A percentile compares a stretch with the other conserved stretches of the same genome.
These are phyloP conservation scores for Singerocomus rubriflavus DNA, from an alignment of 1,284 basidiomycete species.

Conservation along the genomic window DNA sequence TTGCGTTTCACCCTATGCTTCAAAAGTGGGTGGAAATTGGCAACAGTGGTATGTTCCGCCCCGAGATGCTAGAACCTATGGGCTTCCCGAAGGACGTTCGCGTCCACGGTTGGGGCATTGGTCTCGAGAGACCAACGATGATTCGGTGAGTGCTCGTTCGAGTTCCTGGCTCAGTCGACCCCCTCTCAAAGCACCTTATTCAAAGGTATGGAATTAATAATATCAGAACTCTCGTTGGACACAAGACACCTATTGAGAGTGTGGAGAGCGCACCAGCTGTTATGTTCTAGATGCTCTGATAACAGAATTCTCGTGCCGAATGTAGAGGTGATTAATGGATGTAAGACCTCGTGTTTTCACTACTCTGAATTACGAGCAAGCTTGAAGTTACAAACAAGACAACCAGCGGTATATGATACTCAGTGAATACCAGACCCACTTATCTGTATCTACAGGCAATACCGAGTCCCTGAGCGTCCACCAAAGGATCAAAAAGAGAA, in stretches of 20 bases:
- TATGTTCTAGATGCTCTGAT: slow-evolving; percentile 57
- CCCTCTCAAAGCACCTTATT: slow-evolving; percentile 6
- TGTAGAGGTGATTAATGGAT: slow-evolving; percentile 5
- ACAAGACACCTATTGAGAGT: slow-evolving; percentile 90
- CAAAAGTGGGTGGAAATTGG: slow-evolving; percentile 96
- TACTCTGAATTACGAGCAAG: neutral
- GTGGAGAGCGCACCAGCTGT: slow-evolving; percentile 91
- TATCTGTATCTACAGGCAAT: neutral
- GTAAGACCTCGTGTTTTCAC: slow-evolving; percentile 1
- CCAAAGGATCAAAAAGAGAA: slow-evolving; percentile 64
- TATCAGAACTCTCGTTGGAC: slow-evolving; percentile 94
- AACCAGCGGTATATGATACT: slow-evolving; percentile 6
- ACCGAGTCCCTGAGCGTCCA: neutral
- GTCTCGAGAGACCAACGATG: slow-evolving; percentile 98
- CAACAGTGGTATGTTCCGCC: slow-evolving; percentile 98
- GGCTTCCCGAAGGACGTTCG: slow-evolving; percentile 96
- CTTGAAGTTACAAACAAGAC: neutral
- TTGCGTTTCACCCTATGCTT: slow-evolving; percentile 95
- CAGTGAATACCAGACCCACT: neutral
- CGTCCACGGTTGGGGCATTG: slow-evolving; percentile 96
- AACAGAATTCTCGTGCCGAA: slow-evolving; percentile 1
- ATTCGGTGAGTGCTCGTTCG: slow-evolving; percentile 66
- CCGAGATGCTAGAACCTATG: slow-evolving; percentile 99
- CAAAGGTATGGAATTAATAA: slow-evolving; percentile 88
- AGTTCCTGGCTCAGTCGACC: neutral